Conservation (phyloP, 75 land plant species). For the Cupressus sempervirens region DNA sequence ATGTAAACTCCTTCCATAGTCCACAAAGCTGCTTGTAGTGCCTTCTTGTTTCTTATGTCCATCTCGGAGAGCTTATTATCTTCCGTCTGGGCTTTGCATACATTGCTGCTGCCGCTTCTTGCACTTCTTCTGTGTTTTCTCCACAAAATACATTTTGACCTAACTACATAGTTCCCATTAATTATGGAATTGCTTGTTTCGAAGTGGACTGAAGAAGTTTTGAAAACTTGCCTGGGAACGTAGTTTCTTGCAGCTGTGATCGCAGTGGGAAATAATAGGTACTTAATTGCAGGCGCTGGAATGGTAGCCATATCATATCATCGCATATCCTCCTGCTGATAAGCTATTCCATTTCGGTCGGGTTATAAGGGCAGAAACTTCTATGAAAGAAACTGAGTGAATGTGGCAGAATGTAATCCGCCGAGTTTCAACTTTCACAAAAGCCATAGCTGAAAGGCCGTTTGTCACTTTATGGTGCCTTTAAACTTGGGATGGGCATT, state of each 20-base stretch:
- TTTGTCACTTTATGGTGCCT: no score
- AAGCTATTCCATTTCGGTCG: neutral
- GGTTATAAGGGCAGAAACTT: neutral
- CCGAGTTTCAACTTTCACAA: neutral
- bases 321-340: neutral
- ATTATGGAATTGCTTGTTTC: neutral
- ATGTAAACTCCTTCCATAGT: slow-evolving; percentile 57
- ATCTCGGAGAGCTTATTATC: neutral
- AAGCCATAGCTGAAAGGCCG: no score
- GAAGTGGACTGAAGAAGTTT: neutral
- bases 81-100: slow-evolving; percentile 9
- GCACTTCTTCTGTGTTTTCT: neutral
- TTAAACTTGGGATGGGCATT: no score
- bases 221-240: neutral
- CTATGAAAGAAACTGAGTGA: neutral
- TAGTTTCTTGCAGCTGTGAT: neutral
- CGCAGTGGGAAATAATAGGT: neutral
- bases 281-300: neutral
- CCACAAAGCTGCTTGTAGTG: slow-evolving; percentile 53
- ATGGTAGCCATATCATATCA: neutral
- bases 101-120: neutral
- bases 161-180: neutral
- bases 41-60: slow-evolving; percentile 8
- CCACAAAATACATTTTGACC: neutral
- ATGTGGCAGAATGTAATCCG: neutral